Evolutionary conservation across 208 protist species (phyloP).

Genomic region (Leptomonas seymouri): DNA sequence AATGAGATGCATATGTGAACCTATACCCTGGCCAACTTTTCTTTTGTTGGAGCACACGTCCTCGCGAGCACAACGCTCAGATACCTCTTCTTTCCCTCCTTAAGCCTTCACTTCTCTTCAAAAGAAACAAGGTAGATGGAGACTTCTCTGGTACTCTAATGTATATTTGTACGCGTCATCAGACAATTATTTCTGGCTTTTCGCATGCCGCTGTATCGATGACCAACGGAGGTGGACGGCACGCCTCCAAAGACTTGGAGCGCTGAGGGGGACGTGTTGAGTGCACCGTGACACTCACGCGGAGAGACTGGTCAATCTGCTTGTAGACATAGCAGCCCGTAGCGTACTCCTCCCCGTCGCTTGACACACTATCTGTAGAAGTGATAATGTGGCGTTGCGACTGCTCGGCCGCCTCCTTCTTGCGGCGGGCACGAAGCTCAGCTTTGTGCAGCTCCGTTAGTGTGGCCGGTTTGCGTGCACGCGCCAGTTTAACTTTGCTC

Average conservation of each 20-base stretch:
- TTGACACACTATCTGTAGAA: constrained; percentile 4
- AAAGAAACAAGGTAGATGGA: too few relatives aligned
- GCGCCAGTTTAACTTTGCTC: constrained; percentile 32
- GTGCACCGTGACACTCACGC: constrained; percentile 21
- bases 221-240: constrained; percentile 38
- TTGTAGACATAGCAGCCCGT: constrained; percentile 44
- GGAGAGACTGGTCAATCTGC: constrained; percentile 1
- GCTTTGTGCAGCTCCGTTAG: constrained; percentile 36
- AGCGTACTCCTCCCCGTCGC: not conserved
- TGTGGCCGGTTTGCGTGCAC: constrained; percentile 9
- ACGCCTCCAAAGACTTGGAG: constrained; percentile 36
- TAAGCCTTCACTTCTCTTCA: too few relatives aligned
- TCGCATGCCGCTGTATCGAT: too few relatives aligned
- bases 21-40: too few relatives aligned
- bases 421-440: constrained; percentile 32
- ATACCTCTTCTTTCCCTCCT: too few relatives aligned
- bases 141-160: too few relatives aligned
- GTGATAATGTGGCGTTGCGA: constrained; percentile 5
- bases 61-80: too few relatives aligned
- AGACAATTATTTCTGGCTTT: too few relatives aligned
- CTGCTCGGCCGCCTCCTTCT: constrained; percentile 8
- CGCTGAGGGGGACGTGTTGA: constrained; percentile 28
- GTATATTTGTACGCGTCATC: too few relatives aligned
- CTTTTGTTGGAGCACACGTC: too few relatives aligned
- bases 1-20: too few relatives aligned